Conservation (phyloP, 108 stramenopile genomes). For the Poteriospumella lacustris region DNA sequence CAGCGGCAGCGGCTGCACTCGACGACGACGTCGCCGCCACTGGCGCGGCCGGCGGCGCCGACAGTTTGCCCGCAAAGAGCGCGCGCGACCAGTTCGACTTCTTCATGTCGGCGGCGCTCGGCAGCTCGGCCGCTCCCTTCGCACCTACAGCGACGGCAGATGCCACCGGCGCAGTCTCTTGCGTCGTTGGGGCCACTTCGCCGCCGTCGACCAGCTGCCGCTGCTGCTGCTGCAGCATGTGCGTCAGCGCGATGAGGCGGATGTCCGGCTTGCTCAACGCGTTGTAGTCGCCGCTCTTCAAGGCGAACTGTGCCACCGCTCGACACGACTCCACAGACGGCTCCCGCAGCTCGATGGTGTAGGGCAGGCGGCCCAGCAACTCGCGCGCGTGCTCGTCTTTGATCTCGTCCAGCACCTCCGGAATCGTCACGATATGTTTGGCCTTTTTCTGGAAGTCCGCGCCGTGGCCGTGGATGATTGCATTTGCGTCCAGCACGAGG, state of each 20-base stretch:
- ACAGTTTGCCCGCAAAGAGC: slow-evolving; percentile 30
- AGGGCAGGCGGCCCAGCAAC: slow-evolving; percentile 46
- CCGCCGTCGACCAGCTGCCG: no score
- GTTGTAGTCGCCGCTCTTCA: slow-evolving; percentile 85
- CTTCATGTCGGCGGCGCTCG: neutral
- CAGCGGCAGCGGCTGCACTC: no score
- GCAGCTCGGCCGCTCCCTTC: neutral
- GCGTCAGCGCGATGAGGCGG: slow-evolving; percentile 77
- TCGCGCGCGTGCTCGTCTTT: slow-evolving; percentile 28
- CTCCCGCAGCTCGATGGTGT: slow-evolving; percentile 40
- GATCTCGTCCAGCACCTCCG: slow-evolving; percentile 38
- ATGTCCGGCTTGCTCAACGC: slow-evolving; percentile 73
- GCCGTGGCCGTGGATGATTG: slow-evolving; percentile 31
- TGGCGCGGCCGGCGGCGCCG: no score
- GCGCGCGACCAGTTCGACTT: neutral
- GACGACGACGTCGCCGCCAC: no score
- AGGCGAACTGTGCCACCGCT: slow-evolving; percentile 68
- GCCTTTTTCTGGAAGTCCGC: neutral
- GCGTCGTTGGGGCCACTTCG: no score
- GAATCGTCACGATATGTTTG: slow-evolving; percentile 25
- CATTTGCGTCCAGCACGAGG: slow-evolving; percentile 35
- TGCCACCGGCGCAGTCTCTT: no score
- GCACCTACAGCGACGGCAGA: slow-evolving; percentile 19
- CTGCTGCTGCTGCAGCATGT: slow-evolving; percentile 68
- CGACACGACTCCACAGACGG: slow-evolving; percentile 57